Conservation (phyloP, 257 asterid species). For the Solanum virginianum region DNA sequence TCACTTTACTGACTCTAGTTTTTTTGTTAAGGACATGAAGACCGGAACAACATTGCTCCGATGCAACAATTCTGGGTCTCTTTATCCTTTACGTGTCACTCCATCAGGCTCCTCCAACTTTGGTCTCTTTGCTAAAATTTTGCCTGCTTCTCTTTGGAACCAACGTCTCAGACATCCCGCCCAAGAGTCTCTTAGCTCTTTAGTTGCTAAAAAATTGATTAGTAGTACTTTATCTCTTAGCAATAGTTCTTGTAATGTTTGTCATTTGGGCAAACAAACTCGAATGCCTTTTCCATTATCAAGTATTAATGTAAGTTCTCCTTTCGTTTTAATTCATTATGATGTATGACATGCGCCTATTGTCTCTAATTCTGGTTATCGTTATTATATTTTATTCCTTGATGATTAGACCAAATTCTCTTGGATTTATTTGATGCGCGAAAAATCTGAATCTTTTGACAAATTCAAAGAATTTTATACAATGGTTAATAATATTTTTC, state of each 20-base stretch:
- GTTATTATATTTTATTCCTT: neutral
- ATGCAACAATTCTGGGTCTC: neutral
- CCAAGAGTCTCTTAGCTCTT: neutral
- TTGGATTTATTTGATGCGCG: neutral
- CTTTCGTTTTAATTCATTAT: neutral
- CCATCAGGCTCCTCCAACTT: neutral
- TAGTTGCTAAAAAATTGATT: neutral
- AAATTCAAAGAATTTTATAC: no score
- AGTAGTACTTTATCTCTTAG: neutral
- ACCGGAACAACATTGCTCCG: neutral
- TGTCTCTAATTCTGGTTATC: neutral
- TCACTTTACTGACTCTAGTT: neutral
- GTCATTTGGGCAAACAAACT: neutral
- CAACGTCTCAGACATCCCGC: neutral
- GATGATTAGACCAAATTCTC: neutral
- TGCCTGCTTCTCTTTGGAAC: neutral
- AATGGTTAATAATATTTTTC: no score
- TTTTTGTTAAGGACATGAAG: neutral
- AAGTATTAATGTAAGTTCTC: neutral
- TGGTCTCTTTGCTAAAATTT: neutral
- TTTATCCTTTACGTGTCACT: no score
- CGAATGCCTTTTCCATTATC: neutral
- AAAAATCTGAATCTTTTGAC: no score
- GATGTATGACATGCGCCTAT: neutral
- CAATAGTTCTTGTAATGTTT: neutral